Evolutionary conservation across 2,329 filamentous ascomycete genomes (phyloP).

Genomic region (Penicillium corylophilum): DNA sequence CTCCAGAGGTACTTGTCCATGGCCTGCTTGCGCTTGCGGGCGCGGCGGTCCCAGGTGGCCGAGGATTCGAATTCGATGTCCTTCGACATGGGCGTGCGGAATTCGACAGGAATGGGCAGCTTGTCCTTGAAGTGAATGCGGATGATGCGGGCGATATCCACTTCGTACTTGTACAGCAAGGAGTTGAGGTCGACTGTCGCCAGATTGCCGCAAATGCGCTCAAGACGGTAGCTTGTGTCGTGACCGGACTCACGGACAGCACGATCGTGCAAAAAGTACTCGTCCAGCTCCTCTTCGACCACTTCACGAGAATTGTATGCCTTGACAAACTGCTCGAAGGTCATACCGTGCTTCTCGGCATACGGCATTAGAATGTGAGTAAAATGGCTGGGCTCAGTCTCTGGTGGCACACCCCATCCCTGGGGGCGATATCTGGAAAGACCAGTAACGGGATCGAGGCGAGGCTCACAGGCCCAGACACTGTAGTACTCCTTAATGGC

Average conservation of each 20-base stretch:
- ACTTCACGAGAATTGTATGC: conserved; percentile 81
- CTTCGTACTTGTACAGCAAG: conserved; percentile 93
- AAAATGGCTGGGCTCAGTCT: conserved; percentile 87
- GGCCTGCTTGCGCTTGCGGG: conserved; percentile 75
- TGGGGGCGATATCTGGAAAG: conserved; percentile 82
- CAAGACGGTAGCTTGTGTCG: conserved; percentile 91
- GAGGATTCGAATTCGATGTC: conserved; percentile 76
- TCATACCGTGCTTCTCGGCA: conserved; percentile 77
- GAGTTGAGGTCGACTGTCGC: conserved; percentile 95
- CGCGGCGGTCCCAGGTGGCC: conserved; percentile 84
- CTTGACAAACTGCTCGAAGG: conserved; percentile 77
- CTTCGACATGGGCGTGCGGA: conserved; percentile 65
- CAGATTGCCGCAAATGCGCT: conserved; percentile 80
- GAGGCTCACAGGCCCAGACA: conserved; percentile 79
- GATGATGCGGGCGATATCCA: conserved; percentile 85
- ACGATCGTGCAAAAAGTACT: conserved; percentile 94
- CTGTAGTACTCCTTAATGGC: conserved; percentile 96
- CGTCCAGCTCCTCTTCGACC: conserved; percentile 81
- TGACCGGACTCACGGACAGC: conserved; percentile 95
- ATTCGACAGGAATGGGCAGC: conserved; percentile 78
- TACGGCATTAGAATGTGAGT: conserved; percentile 79
- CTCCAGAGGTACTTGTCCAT: conserved; percentile 97
- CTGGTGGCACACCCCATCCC: conserved; percentile 81
- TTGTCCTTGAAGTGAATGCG: conserved; percentile 80
- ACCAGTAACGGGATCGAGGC: conserved; percentile 73